Evolutionary conservation across 257 asterid genomes (phyloP), one percentile per base, ranked within the genome.

Genomic region (Eustoma russellianum): DNA sequence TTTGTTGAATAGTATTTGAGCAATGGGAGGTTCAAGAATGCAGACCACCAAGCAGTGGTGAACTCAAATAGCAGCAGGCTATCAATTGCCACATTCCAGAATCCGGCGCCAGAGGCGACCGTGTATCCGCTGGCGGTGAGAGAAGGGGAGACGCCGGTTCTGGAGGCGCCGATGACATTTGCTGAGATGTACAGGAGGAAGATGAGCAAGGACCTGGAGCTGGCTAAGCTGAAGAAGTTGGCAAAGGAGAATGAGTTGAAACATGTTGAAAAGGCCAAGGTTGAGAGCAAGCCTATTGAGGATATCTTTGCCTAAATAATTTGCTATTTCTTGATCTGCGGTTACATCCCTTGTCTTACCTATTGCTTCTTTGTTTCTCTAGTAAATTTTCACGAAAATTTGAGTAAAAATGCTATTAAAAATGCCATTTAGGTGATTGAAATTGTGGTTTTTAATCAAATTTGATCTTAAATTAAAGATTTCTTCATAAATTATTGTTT

Each of bases 11-110:
- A 88, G 97, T 91, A 68, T 40, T 55, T 91, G 41, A 91, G 98
- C 73, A 87, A 91, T 19, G 98, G 98, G 66, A 72, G 98, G 76
- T 91, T 91, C 75, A 88, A 83, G 83, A 87, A 81, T 10, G 98
- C 97, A 0, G 97, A 91, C 51, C 97, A 91, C 46, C 98, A 79
- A 59, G 98, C 83, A 0, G 97, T 77, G 1, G 97, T 91, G 65
- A 91, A 91, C 79, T 82, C 95, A 0, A 72, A 74, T 52, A 13
- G 49, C 60, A 82, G 86, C 70, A 70, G 98, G 60, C 14, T 88
- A 50, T 88, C 98, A 0, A 67, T 92, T 7, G 97, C 98, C 3
- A 81, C 97, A 0, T 92, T 92, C 55, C 90, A 82, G 55, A 88
- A 92, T 49, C 97, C 98, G 1, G 82, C 90, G 0, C 85, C 85